Base-by-base conservation (phyloP, 805 yeast species). In the Saccharomycopsis selenospora region DNA sequence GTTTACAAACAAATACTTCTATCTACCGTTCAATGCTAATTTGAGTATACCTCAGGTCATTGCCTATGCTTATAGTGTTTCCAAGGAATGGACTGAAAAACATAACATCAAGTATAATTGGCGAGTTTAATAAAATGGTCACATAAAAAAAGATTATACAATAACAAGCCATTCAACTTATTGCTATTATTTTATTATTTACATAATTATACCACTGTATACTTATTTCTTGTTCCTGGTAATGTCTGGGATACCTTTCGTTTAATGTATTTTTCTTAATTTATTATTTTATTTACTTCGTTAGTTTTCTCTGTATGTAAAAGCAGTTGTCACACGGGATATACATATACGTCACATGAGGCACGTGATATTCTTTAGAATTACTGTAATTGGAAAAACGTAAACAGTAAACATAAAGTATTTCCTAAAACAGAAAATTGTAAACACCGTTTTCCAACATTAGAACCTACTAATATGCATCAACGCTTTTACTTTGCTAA, bases 81-180 rank as follows among this genome's bases (percentile, higher is more conserved):
- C 45, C 10, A 45, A 47, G 14, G 56, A 53, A 45, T 53, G 56
- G 56, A 51, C 47, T 17, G 48, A 44, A n/a, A 47, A 50, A 24
- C 24, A 50, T 20, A 36, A 33, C 40, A 41, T 50, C 10, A 22
- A 40, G 13, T 43, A 45, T 20, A 33, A 45, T 14, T 49, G 52
- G 52, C 27, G 30, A 28, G 14, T 13, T 28, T 28, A n/a, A n/a
- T n/a, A n/a, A n/a, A n/a, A n/a, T n/a, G n/a, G n/a, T n/a, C n/a
- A n/a, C n/a, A n/a, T n/a, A n/a, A n/a, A n/a, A n/a, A n/a, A n/a
- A n/a, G n/a, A n/a, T n/a, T n/a, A n/a, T n/a, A n/a, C n/a, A n/a
- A n/a, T n/a, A n/a, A n/a, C n/a, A n/a, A n/a, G n/a, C n/a, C n/a
- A n/a, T n/a, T n/a, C n/a, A n/a, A n/a, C n/a, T n/a, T n/a, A n/a